These are phyloP conservation scores for Rhizoclosmatium globosum DNA, from an alignment of 192 early-diverging fungal species.

Conservation along the genomic window DNA sequence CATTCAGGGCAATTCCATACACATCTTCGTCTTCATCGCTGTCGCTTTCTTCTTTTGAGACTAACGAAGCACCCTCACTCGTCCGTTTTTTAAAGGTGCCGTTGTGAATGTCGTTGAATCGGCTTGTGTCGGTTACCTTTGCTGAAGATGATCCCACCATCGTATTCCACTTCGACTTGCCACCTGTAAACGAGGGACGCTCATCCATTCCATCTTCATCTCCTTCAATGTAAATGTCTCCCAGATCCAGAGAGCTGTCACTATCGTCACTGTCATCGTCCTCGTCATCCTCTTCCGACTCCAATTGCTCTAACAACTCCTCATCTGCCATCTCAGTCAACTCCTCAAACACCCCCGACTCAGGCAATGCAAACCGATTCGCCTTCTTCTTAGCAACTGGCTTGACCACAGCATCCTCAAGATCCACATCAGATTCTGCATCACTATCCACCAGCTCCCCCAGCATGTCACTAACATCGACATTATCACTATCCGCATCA, in stretches of 20 bases:
- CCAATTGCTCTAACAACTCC: slow-evolving; percentile 17
- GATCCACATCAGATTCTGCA: slow-evolving; percentile 23
- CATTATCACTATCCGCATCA: slow-evolving; percentile 4
- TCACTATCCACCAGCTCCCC: neutral
- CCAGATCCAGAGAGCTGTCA: neutral
- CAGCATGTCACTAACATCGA: neutral
- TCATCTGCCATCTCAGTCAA: slow-evolving; percentile 34
- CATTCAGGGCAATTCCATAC: neutral
- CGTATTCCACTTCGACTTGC: slow-evolving; percentile 37
- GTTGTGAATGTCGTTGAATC: slow-evolving; percentile 12
- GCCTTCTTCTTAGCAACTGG: slow-evolving; percentile 31
- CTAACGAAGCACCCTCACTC: slow-evolving; percentile 28
- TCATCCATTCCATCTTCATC: slow-evolving; percentile 35
- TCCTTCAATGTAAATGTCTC: slow-evolving; percentile 24
- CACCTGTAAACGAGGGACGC: slow-evolving; percentile 24
- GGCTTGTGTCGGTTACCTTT: neutral
- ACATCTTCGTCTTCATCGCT: neutral
- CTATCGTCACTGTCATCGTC: neutral
- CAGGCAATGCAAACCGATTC: slow-evolving; percentile 11
- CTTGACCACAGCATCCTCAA: slow-evolving; percentile 40
- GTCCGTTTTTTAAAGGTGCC: neutral
- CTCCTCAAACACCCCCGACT: slow-evolving; percentile 22
- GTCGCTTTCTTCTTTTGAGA: neutral
- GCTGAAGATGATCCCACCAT: neutral
- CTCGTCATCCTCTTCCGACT: slow-evolving; percentile 19